Base-by-base conservation (phyloP, 1,139 yeast species). In the Protomyces pachydermus region DNA sequence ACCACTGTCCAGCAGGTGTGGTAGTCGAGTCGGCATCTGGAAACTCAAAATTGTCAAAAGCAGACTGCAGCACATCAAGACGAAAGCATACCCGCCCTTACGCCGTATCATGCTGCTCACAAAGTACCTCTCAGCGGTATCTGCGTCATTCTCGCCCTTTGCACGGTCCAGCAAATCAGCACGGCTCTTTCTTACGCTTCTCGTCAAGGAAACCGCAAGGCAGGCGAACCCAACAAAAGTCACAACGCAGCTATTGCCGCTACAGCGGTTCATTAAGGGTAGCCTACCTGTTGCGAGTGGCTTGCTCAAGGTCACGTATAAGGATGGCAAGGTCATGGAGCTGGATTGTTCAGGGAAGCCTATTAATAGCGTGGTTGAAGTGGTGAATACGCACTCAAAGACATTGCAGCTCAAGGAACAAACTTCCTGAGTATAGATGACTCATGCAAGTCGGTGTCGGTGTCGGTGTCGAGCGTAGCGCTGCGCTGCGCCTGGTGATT, bases 231-330 rank as follows among this genome's bases (percentile, higher is more conserved):
- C 51, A 1, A 58, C 62, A 16, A 58, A 58, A 28, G 25, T 58
- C n/a, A 45, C 45, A 10, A 58, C 62, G 18, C 23, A 20, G 52
- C 28, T 52, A 14, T 39, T 46, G 6, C 48, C 48, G 48, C 48
- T 20, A 28, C 23, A 18, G 23, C 12, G 16, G 20, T 25, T 12
- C 14, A 6, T 20, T 5, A 35, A 39, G 3, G 18, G 42, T 8
- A 39, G 38, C 6, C 20, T 10, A 20, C 25, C 14, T 18, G 23
- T 20, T 9, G n/a, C 23, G 16, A 20, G 48, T 10, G 76, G 93
- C 70, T 82, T 80, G 61, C 78, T 93, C 70, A 82, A 82, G 71
- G 87, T 93, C n/a, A 87, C 90, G 60, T 89, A 89, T 77, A 84
- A 79, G 66, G 83, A 84, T 69, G 97, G 97, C 23, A 82, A 86